Percentiles rank a stretch among this genome's conserved stretches.
Evolutionary conservation across 352 stramenopile genomes (phyloP).

Genomic region (Globisporangium spinosum): DNA sequence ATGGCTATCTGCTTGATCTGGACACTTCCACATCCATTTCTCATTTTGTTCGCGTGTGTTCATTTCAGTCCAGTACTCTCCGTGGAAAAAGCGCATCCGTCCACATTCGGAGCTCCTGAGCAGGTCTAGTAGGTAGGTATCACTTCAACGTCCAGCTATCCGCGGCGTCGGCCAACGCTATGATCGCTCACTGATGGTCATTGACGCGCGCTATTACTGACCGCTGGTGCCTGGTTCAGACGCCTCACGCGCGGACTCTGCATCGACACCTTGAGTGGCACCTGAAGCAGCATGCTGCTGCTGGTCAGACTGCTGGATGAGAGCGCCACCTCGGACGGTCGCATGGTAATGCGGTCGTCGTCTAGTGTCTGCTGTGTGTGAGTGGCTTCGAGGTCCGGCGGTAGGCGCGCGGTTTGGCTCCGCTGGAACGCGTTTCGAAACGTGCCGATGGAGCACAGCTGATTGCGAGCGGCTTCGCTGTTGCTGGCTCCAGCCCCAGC

Average conservation of each 20-base stretch:
- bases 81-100: neutral
- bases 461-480: neutral
- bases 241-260: slow-evolving; percentile 10
- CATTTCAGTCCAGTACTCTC: neutral
- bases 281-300: slow-evolving; percentile 3
- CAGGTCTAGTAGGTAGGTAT: neutral
- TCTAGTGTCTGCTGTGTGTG: neutral
- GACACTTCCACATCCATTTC: neutral
- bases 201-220: neutral
- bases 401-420: slow-evolving; percentile 1
- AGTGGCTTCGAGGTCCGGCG: slow-evolving; percentile 6
- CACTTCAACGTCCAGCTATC: neutral
- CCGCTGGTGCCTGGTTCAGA: neutral
- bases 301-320: neutral
- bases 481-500: neutral
- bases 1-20: neutral
- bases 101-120: neutral
- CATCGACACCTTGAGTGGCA: neutral
- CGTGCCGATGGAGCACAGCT: slow-evolving; percentile 24
- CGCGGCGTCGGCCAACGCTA: neutral
- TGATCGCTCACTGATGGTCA: neutral
- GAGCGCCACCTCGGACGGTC: neutral
- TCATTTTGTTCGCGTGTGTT: neutral
- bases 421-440: slow-evolving; percentile 18
- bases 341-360: neutral